Evolutionary conservation across 2,329 filamentous ascomycete genomes (phyloP).

Genomic region (Magnaporthiopsis poae): DNA sequence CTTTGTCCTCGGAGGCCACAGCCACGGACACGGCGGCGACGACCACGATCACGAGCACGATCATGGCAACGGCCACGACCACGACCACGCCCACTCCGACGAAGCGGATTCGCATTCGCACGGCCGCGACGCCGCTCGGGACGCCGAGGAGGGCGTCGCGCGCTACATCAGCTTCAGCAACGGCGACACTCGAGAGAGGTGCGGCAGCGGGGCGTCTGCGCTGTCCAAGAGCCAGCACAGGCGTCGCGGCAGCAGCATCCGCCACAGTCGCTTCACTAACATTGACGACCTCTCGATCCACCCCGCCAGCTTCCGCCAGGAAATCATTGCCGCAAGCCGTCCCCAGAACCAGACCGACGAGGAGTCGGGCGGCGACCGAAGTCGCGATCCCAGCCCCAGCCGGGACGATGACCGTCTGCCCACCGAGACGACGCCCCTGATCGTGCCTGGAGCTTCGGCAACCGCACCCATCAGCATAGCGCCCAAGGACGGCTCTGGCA

Average conservation of each 20-base stretch:
- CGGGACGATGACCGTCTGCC: conserved; percentile 7
- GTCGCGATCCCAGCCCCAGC: neutral
- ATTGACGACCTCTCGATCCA: conserved; percentile 72
- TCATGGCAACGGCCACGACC: conserved; percentile 20
- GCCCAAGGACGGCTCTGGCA: neutral
- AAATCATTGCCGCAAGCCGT: conserved; percentile 77
- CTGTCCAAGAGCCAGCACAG: conserved; percentile 31
- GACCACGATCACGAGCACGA: conserved; percentile 43
- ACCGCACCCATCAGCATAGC: conserved; percentile 15
- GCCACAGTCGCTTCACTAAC: conserved; percentile 51
- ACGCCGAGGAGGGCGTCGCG: conserved; percentile 15
- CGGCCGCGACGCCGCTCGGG: conserved; percentile 18
- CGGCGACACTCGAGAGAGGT: conserved; percentile 9
- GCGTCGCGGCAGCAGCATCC: conserved; percentile 37
- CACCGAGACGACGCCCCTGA: conserved; percentile 30
- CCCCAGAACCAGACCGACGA: conserved; percentile 42
- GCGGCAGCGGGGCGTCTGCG: conserved; percentile 16
- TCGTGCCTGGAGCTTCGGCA: conserved; percentile 17
- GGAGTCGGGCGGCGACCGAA: conserved; percentile 30
- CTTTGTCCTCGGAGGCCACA: conserved; percentile 84
- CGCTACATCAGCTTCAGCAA: conserved; percentile 2
- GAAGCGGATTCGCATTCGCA: conserved; percentile 16
- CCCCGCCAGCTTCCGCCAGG: conserved; percentile 80
- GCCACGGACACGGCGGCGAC: conserved; percentile 63
- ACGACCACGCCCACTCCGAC: conserved; percentile 25